phyloP scores from a whole-genome alignment of 23 red algal species.

The Cyanidium caldarium region DNA sequence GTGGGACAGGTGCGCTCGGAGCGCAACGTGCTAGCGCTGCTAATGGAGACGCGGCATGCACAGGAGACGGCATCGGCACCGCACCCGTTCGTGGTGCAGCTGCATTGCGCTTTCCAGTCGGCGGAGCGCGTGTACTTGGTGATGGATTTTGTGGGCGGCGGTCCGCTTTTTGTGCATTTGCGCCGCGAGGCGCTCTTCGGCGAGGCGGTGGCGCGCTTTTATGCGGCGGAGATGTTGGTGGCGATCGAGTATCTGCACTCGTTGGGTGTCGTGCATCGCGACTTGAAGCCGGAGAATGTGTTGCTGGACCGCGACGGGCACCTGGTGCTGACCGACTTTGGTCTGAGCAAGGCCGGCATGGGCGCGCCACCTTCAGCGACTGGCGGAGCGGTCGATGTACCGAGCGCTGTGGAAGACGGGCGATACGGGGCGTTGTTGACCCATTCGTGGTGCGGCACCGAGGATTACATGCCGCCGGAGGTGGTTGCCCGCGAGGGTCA shows the following conservation, averaged over 20 bases:
- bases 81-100: conserved; percentile 69
- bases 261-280: conserved; percentile 69
- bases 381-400: background rate
- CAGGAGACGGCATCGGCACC: conserved; percentile 18
- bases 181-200: conserved; percentile 51
- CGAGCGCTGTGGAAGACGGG: background rate
- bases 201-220: conserved; percentile 68
- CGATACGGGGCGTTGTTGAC: conserved; percentile 3
- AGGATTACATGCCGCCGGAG: conserved; percentile 95
- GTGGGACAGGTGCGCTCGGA: conserved; percentile 42
- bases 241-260: conserved; percentile 81
- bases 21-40: conserved; percentile 64
- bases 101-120: conserved; percentile 79
- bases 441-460: conserved; percentile 94
- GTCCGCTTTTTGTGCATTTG: conserved; percentile 79
- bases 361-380: background rate
- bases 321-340: conserved; percentile 80
- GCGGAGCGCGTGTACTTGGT: conserved; percentile 60
- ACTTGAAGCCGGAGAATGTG: conserved; percentile 96
- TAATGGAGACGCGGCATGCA: background rate
- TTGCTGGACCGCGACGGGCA: conserved; percentile 72
- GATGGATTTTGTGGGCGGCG: conserved; percentile 89
- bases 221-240: conserved; percentile 76
- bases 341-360: conserved; percentile 48
- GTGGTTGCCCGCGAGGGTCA: conserved; percentile 53